Evolutionary conservation across 768 basidiomycete species (phyloP), one percentile per base, ranked within the genome.

Genomic region (Collybia sp.): DNA sequence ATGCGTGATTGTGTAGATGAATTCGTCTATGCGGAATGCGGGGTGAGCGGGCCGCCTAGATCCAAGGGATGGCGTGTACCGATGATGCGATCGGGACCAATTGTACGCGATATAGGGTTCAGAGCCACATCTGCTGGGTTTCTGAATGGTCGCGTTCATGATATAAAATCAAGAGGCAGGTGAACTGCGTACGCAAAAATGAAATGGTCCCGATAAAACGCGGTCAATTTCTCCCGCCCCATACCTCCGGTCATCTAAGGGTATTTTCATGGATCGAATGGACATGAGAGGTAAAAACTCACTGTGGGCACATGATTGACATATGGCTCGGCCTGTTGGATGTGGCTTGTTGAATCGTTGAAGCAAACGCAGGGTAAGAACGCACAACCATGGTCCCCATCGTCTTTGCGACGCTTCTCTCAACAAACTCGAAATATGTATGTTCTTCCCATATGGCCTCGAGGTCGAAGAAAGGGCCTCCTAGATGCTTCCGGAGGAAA

Each of bases 381-480:
- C 70, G 45, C 53, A 75, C 73, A 56, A 77, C 75, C 76, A 77
- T 77, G 3, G 75, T 79, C 12, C 67, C 71, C 75, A 77, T 75
- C n/a, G 75, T 77, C 48, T 71, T 71, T 2, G 73, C 73, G 3
- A 77, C 73, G 49, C 73, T 77, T 40, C 73, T 58, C 12, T 60
- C 61, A 42, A 67, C 69, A 49, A 82, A 82, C 56, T 82, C 80
- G 49, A 72, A 79, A 46, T 68, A 69, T 1, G 70, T 71, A 49
- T 82, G 80, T 47, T 79, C 76, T 10, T 80, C 77, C 80, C 80
- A 82, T 30, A 80, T 73, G n/a, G 69, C 71, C 53, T 80, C 80
- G 1, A 80, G 60, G 54, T 80, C 76, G 43, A 82, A 82, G 18
- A 65, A 55, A 10, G 79, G 80, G 0, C 79, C 79, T 30, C 68